These are phyloP conservation scores for Colletotrichum siamense DNA, from an alignment of 2,329 filamentous ascomycete species.

Conservation along the genomic window DNA sequence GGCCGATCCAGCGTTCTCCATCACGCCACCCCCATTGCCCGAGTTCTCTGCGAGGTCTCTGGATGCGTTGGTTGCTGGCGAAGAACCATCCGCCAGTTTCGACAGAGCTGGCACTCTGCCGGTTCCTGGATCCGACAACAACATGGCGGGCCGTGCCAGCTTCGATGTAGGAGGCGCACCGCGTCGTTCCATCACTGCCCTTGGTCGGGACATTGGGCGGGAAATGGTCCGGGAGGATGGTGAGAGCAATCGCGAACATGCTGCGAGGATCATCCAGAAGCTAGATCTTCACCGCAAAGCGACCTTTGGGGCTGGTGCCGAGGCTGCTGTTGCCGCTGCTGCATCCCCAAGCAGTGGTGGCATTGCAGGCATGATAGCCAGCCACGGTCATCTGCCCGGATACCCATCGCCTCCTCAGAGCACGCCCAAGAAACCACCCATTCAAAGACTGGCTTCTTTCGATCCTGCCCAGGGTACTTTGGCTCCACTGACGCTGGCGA, in stretches of 20 bases:
- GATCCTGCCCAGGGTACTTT: constrained; percentile 58
- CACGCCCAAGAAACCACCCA: constrained; percentile 7
- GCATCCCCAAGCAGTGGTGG: constrained; percentile 59
- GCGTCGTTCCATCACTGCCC: constrained; percentile 62
- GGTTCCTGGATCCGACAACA: constrained; percentile 65
- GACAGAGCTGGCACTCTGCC: constrained; percentile 72
- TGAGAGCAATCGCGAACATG: constrained; percentile 80
- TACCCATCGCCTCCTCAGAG: constrained; percentile 33
- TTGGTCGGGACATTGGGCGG: constrained; percentile 51
- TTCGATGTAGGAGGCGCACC: constrained; percentile 68
- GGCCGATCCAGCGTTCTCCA: constrained; percentile 83
- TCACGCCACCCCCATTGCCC: constrained; percentile 84
- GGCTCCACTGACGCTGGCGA: constrained; percentile 82
- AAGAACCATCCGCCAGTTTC: constrained; percentile 41
- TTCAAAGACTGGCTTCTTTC: constrained; percentile 29
- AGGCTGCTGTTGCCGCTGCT: constrained; percentile 41
- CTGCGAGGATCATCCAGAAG: constrained; percentile 89
- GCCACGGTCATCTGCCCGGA: constrained; percentile 78
- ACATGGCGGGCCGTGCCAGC: constrained; percentile 66
- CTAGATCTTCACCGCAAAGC: constrained; percentile 87
- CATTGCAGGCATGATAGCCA: constrained; percentile 85
- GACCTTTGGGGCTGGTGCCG: constrained; percentile 56
- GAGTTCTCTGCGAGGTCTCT: constrained; percentile 86
- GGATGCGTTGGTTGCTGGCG: constrained; percentile 67
- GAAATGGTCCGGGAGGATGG: constrained; percentile 66